phyloP scores from a whole-genome alignment of 495 filamentous ascomycete genomes.

The Aspergillus avenaceus region DNA sequence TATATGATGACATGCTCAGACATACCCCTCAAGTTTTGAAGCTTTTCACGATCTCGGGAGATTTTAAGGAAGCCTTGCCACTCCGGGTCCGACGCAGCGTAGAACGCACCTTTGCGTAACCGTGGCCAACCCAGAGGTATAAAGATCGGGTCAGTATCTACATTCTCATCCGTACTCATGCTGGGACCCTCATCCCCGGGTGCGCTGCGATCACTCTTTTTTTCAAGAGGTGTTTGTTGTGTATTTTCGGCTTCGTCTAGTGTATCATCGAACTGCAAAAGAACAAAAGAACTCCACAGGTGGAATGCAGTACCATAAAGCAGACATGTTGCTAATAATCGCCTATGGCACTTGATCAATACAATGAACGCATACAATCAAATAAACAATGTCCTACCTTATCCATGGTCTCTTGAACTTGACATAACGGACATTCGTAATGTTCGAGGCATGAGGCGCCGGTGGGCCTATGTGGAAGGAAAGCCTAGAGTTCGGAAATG shows the following conservation, averaged over 20 bases:
- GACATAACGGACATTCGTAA: constrained; percentile 30
- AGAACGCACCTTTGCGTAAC: constrained; percentile 46
- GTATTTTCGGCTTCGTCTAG: constrained; percentile 19
- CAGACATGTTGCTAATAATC: constrained; percentile 27
- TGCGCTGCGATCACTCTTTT: background rate
- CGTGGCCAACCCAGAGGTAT: constrained; percentile 59
- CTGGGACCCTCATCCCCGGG: constrained; percentile 10
- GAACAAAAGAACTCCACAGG: constrained; percentile 31
- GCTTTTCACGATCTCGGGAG: constrained; percentile 45
- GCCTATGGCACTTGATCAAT: constrained; percentile 20
- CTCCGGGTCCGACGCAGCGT: constrained; percentile 62
- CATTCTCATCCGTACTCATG: constrained; percentile 25
- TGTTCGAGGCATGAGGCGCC: constrained; percentile 10
- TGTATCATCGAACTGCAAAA: constrained; percentile 36
- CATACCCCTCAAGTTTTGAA: constrained; percentile 49
- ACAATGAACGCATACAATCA: background rate
- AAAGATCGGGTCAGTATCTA: constrained; percentile 46
- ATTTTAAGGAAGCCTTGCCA: constrained; percentile 63
- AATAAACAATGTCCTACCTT: constrained; percentile 20
- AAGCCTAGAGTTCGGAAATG: constrained; percentile 26
- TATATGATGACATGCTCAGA: constrained; percentile 2
- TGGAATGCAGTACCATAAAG: constrained; percentile 38
- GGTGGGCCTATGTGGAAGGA: constrained; percentile 19
- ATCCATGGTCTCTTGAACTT: constrained; percentile 38
- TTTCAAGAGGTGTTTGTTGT: background rate